These are phyloP conservation scores for Trametes sp. DNA, from an alignment of 1,284 basidiomycete species.

Conservation along the genomic window DNA sequence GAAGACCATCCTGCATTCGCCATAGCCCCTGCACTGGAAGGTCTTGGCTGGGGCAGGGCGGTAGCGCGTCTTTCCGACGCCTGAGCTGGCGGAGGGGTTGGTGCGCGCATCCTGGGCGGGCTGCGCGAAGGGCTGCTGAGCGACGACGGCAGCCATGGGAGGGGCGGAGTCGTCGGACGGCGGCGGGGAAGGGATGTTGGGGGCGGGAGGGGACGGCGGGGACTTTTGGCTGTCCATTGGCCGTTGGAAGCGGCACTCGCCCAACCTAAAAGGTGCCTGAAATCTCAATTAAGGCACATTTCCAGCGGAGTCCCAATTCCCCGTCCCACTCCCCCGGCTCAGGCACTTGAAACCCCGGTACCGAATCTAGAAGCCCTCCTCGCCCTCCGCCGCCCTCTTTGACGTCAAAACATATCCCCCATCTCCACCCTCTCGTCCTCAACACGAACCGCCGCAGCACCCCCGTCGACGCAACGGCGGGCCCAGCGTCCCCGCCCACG, in stretches of 20 bases:
- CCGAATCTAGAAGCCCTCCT: constrained; percentile 31
- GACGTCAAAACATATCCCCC: constrained; percentile 28
- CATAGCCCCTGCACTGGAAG: constrained; percentile 94
- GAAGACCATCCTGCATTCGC: constrained; percentile 96
- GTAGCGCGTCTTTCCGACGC: constrained; percentile 64
- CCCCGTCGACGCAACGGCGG: no score
- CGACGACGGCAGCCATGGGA: constrained; percentile 40
- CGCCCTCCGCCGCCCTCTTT: constrained; percentile 8
- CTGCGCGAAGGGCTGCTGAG: constrained; percentile 21
- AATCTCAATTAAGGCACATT: constrained; percentile 41
- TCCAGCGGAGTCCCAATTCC: constrained; percentile 31
- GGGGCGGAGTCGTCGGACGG: not conserved
- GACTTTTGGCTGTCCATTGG: constrained; percentile 41
- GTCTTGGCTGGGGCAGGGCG: constrained; percentile 86
- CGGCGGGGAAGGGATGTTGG: constrained; percentile 10
- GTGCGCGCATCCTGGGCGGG: constrained; percentile 15
- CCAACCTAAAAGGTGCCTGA: constrained; percentile 47
- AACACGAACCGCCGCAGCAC: not conserved
- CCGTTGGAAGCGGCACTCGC: constrained; percentile 33
- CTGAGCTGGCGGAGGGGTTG: constrained; percentile 26
- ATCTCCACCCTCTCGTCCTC: not conserved
- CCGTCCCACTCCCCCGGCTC: constrained; percentile 31
- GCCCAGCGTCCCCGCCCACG: no score
- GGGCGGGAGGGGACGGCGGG: constrained; percentile 25
- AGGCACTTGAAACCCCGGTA: constrained; percentile 37